Conservation (phyloP, 495 filamentous ascomycete species). For the Lasiosphaeriaceae sp. region DNA sequence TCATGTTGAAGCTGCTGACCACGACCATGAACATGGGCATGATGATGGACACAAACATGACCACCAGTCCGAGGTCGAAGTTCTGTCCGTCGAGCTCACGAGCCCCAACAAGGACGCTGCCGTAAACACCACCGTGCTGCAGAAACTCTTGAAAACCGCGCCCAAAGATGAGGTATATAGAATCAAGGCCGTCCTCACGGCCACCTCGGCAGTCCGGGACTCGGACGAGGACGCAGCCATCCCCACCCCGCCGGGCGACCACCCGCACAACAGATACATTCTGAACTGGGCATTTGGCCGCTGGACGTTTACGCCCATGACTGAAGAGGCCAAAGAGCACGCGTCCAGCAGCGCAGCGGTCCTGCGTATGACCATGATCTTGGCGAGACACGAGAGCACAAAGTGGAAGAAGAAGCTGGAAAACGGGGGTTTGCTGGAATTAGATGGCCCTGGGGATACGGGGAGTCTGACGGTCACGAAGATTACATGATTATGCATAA, state of each 20-base stretch:
- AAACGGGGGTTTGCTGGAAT: slow-evolving; percentile 52
- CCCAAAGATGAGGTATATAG: slow-evolving; percentile 92
- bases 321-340: slow-evolving; percentile 39
- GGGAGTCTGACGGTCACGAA: slow-evolving; percentile 43
- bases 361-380: slow-evolving; percentile 76
- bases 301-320: slow-evolving; percentile 77
- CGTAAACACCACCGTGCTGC: slow-evolving; percentile 63
- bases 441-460: slow-evolving; percentile 32
- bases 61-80: slow-evolving; percentile 84
- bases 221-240: slow-evolving; percentile 50
- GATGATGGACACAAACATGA: slow-evolving; percentile 36
- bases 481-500: slow-evolving; percentile 21
- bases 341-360: slow-evolving; percentile 44
- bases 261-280: slow-evolving; percentile 56
- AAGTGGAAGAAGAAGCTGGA: slow-evolving; percentile 89
- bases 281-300: slow-evolving; percentile 97
- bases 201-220: slow-evolving; percentile 50
- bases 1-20: slow-evolving; percentile 18
- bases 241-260: slow-evolving; percentile 3
- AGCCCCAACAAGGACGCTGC: slow-evolving; percentile 21
- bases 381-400: slow-evolving; percentile 76
- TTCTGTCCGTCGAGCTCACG: slow-evolving; percentile 68
- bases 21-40: slow-evolving; percentile 26
- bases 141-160: slow-evolving; percentile 61
- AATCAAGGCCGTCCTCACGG: slow-evolving; percentile 82